phyloP scores from a whole-genome alignment of 192 early-diverging fungal species.

The Coemansia aciculifera region DNA sequence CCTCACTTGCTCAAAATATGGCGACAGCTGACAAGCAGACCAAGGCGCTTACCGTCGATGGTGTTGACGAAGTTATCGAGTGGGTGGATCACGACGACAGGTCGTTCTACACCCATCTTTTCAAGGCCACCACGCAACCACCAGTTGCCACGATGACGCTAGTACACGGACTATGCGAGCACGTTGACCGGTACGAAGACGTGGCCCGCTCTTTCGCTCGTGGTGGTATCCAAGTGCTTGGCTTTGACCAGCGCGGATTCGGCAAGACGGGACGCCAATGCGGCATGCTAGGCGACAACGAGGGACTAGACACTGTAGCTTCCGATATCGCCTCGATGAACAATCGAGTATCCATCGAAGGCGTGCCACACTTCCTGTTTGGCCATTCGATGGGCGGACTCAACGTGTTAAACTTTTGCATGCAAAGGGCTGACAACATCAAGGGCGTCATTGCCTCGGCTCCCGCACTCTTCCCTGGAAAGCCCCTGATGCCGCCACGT shows the following conservation, averaged over 20 bases:
- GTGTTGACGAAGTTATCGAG: constrained; percentile 33
- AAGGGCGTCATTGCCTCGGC: constrained; percentile 42
- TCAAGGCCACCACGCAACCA: constrained; percentile 26
- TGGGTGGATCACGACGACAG: constrained; percentile 27
- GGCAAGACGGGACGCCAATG: constrained; percentile 57
- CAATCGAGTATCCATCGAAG: constrained; percentile 27
- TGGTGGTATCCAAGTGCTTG: constrained; percentile 55
- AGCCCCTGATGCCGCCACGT: constrained; percentile 27
- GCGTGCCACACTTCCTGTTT: constrained; percentile 56
- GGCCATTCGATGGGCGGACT: constrained; percentile 63
- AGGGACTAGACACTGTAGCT: constrained; percentile 37
- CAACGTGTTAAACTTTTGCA: constrained; percentile 34
- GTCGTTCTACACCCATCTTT: constrained; percentile 40
- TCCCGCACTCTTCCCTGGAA: constrained; percentile 37
- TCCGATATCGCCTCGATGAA: constrained; percentile 52
- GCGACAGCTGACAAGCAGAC: constrained; percentile 1
- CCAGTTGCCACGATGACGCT: constrained; percentile 54
- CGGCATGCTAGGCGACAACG: constrained; percentile 51
- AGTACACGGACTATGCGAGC: constrained; percentile 67
- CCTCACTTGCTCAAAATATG: not conserved
- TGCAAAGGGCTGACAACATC: constrained; percentile 26
- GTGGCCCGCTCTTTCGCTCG: constrained; percentile 53
- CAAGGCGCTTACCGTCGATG: constrained; percentile 19
- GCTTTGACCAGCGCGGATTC: constrained; percentile 66
- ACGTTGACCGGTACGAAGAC: constrained; percentile 59